Evolutionary conservation across 495 filamentous ascomycete species (phyloP), one percentile per base, ranked within the genome.

Genomic region (Staphylotrichum longicolle): DNA sequence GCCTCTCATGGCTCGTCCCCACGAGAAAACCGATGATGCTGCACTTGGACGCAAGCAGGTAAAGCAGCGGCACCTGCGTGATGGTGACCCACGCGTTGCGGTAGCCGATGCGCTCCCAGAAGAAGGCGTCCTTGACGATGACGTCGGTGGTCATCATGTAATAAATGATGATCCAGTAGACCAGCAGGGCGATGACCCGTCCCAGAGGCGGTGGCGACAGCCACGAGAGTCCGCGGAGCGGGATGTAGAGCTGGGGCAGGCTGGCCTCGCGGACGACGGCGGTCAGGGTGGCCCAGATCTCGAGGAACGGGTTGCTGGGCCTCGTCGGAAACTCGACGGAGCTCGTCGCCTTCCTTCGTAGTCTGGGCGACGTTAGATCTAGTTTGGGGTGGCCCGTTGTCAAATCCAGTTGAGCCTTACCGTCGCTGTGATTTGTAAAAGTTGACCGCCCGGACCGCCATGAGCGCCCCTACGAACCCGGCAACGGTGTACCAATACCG

Each of bases 31-130:
- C 88, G 42, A 93, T 79, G 57, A 93, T 75, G 68, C 88, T 94
- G 67, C 84, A 81, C 77, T 91, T 90, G n/a, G 86, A 87, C 8
- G 91, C 84, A 27, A 96, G 83, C 33, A 94, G 79, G 68, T 90
- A 90, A 50, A 96, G 77, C 12, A 96, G 69, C 3, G 91, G 91
- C n/a, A 96, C 68, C 72, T 96, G 91, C n/a, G 83, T 85, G 59
- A 91, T 79, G 15, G 89, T 82, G 41, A 96, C 79, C 78, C 86
- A 93, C 7, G 86, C 91, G 47, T 85, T 85, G 45, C 91, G 86
- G 68, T 86, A 92, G 7, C 84, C 91, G 57, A 94, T 82, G 53
- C 84, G 77, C 70, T 95, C 89, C 80, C 82, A 89, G 66, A 74
- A 78, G 46, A 77, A 70, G 60, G 67, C 59, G 39, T 79, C 72